Base-by-base conservation (phyloP, 495 filamentous ascomycete genomes). In the Hyphodiscus hymeniophilus region DNA sequence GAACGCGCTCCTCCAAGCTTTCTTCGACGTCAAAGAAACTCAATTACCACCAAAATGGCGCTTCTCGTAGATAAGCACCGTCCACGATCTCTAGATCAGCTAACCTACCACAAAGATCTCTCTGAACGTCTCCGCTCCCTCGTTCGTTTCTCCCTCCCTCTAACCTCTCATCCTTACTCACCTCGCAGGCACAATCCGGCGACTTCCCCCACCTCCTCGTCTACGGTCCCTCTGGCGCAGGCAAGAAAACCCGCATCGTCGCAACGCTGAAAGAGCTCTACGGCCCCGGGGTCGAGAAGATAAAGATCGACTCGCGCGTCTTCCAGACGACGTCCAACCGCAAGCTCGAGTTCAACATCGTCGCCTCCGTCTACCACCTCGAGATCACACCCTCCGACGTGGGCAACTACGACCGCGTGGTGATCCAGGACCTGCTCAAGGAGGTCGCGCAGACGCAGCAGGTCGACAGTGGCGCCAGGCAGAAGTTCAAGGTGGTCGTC, bases 361-460 rank as follows among this genome's bases (percentile, higher is more conserved):
- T 97, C 38, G 77, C 89, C 21, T 95, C 89, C 0, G 77, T 95
- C 38, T 97, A 98, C 68, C 92, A 98, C 58, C 81, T 98, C 50
- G 92, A 98, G 62, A 98, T 98, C 59, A 98, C 92, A 2, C 92
- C 92, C 1, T 91, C 88, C 0, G 92, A 98, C 57, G 91, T 98
- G n/a, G 94, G 91, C 40, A 90, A 81, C 58, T 94, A 94, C 57
- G 92, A 98, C 65, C 76, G 92, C 40, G 94, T 98, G 1, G 90
- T 98, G 8, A 68, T 98, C 12, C 94, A 97, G 61, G 91, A 95
- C 62, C 72, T 98, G 34, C 75, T 98, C 24, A 98, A 98, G 64
- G 92, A 98, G 65, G 89, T 97, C 8, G 92, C 94, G 28, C 92
- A 98, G 66, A 98, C 92, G 21, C 94, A 97, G 66, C 94, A 97